Evolutionary conservation across 192 early-diverging fungal species (phyloP), one percentile per base, ranked within the genome.

Genomic region (Rhizoclosmatium globosum): DNA sequence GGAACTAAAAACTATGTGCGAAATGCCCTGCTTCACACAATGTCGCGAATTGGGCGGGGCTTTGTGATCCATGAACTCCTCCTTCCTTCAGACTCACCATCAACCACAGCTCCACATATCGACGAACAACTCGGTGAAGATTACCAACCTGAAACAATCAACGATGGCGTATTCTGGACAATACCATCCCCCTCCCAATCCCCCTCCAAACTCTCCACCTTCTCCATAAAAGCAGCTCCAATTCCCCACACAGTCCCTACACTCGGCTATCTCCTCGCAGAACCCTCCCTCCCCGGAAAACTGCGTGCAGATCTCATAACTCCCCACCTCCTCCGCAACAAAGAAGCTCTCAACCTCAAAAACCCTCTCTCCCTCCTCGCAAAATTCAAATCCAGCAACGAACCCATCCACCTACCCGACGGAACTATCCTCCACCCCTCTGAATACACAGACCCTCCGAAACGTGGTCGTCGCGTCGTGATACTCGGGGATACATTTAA

Each of bases 401-500:
- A 87, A 42, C 39, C 69, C 6, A 58, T 90, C 11, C 44, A 45
- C 4, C 58, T 91, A 43, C 89, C 89, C 1, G 87, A 90, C 68
- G 87, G 88, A 1, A 70, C 77, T 23, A 58, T 62, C 0, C 42
- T 90, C 1, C 3, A 9, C 0, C 82, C 89, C 6, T 70, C 74
- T 2, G 69, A 82, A 46, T 70, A 71, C 31, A 17, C 76, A 38
- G 83, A 79, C 4, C 80, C 77, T 4, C n/a, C 80, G 39, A 41
- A 75, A 3, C 85, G 61, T 4, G 89, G 89, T 1, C 44, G 87
- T 31, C 68, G 86, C 6, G 57, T 90, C 11, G 77, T 89, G n/a
- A 83, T 91, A 47, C 62, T 91, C 9, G 89, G 89, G n/a, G 89
- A 91, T 59, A 90, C 89, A 0, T 81, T 38, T 3, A 87, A 90